Evolutionary conservation across 148 eudicot genomes (phyloP).

Genomic region (Rhododendron kiyosumense): DNA sequence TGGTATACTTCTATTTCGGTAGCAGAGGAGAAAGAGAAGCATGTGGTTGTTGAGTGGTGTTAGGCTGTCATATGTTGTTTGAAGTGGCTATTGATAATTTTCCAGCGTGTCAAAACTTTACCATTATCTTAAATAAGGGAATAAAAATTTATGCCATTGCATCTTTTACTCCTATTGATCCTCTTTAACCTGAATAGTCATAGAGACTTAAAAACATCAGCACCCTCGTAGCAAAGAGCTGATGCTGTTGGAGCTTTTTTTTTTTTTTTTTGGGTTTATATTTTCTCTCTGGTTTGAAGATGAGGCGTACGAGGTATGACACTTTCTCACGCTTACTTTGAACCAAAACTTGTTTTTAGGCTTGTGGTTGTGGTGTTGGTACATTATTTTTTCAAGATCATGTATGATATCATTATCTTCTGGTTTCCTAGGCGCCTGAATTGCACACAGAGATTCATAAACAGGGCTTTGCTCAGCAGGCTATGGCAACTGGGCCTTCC

Average conservation of each 20-base stretch:
- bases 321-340: not conserved
- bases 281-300: not conserved
- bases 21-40: not conserved
- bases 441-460: conserved; percentile 48
- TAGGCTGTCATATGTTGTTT: not conserved
- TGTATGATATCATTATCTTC: not conserved
- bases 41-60: not conserved
- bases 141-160: not conserved
- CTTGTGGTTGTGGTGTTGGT: not conserved
- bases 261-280: not conserved
- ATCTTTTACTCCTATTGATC: not conserved
- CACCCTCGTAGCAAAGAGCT: not conserved
- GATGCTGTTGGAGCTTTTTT: no score
- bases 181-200: not conserved
- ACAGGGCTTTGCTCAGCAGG: conserved; percentile 36
- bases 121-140: not conserved
- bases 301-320: not conserved
- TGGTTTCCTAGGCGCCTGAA: conserved; percentile 43
- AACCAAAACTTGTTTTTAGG: not conserved
- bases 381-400: not conserved
- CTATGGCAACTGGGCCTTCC: conserved; percentile 35
- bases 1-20: not conserved
- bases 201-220: not conserved
- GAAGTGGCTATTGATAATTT: not conserved
- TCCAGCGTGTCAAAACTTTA: not conserved